Evolutionary conservation across 805 yeast genomes (phyloP).

Genomic region (Blastobotrys muscicola): DNA sequence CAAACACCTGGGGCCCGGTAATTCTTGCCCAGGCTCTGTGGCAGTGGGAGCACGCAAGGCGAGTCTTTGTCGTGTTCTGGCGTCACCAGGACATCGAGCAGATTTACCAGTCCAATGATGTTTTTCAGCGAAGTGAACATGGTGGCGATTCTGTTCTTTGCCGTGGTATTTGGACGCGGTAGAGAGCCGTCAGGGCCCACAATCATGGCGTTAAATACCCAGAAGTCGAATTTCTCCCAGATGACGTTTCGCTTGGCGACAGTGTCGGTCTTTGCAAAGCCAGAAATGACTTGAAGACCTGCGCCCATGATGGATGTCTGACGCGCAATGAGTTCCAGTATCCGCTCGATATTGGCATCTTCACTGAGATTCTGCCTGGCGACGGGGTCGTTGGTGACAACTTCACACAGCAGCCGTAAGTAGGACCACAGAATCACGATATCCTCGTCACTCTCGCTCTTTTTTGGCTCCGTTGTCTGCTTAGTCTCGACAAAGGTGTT

Average conservation of each 20-base stretch:
- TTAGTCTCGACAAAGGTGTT: slow-evolving; percentile 41
- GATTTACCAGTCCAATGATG: slow-evolving; percentile 49
- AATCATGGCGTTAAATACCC: slow-evolving; percentile 43
- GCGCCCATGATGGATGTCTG: slow-evolving; percentile 46
- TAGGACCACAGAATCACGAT: slow-evolving; percentile 65
- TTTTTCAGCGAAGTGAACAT: slow-evolving; percentile 45
- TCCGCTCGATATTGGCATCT: slow-evolving; percentile 21
- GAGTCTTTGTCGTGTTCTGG: slow-evolving; percentile 25
- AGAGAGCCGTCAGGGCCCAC: slow-evolving; percentile 23
- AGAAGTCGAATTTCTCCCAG: slow-evolving; percentile 63
- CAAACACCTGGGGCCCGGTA: slow-evolving; percentile 62
- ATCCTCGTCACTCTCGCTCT: slow-evolving; percentile 49
- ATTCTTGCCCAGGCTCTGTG: slow-evolving; percentile 50
- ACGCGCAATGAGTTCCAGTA: slow-evolving; percentile 38
- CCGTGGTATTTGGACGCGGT: slow-evolving; percentile 24
- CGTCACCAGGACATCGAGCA: slow-evolving; percentile 40
- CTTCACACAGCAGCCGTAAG: slow-evolving; percentile 51
- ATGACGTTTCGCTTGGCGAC: slow-evolving; percentile 36
- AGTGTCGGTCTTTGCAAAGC: slow-evolving; percentile 42
- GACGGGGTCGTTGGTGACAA: slow-evolving; percentile 34
- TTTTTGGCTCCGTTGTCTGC: slow-evolving; percentile 4
- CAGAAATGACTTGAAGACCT: slow-evolving; percentile 45
- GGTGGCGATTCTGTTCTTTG: slow-evolving; percentile 36
- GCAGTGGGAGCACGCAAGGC: slow-evolving; percentile 43
- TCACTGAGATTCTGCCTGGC: slow-evolving; percentile 25